Conservation (phyloP, 257 asterid species). For the Echites panduratus region DNA sequence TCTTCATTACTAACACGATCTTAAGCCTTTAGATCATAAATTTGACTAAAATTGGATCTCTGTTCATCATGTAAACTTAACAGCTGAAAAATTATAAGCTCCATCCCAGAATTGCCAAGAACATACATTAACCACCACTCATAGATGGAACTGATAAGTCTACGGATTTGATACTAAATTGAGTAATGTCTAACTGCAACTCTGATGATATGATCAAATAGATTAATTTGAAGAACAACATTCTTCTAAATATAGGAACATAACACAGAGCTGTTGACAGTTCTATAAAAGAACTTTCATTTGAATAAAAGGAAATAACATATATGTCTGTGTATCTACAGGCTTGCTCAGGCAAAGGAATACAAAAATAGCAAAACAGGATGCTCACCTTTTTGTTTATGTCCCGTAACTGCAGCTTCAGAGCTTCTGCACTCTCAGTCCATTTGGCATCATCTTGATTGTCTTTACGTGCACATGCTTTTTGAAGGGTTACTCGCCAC, state of each 20-base stretch:
- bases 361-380: background rate
- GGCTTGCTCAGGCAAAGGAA: background rate
- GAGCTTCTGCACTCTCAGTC: constrained; percentile 51
- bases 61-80: background rate
- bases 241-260: background rate
- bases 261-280: background rate
- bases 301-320: background rate
- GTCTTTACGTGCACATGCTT: constrained; percentile 43
- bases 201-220: background rate
- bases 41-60: background rate
- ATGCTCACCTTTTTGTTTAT: constrained; percentile 57
- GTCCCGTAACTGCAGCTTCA: constrained; percentile 60
- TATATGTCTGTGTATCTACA: background rate
- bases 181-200: background rate
- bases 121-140: background rate
- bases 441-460: constrained; percentile 44
- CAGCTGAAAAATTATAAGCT: background rate
- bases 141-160: background rate
- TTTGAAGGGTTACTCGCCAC: constrained; percentile 62
- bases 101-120: background rate
- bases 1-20: background rate
- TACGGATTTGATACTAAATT: background rate
- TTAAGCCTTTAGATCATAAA: background rate
- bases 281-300: background rate
- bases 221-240: too few relatives aligned